phyloP scores from a whole-genome alignment of 2,329 filamentous ascomycete genomes.

The Hymenoscyphus albidus region DNA sequence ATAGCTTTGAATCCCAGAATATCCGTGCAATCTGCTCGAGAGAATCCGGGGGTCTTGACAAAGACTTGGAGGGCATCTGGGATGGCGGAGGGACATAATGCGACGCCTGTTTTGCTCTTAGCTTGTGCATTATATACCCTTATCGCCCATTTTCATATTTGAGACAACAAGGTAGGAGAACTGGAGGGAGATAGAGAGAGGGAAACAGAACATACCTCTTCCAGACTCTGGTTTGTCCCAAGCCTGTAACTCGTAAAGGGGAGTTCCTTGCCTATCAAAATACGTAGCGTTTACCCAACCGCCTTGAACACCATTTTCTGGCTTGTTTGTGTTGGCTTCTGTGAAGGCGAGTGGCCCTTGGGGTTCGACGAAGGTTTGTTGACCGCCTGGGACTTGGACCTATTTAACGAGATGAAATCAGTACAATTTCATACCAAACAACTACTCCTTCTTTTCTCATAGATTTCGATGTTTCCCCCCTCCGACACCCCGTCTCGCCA shows the following conservation, averaged over 20 bases:
- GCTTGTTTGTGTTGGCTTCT: constrained; percentile 50
- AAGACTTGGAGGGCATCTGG: constrained; percentile 31
- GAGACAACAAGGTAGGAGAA: neutral
- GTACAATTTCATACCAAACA: neutral
- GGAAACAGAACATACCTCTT: neutral
- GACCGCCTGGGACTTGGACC: constrained; percentile 59
- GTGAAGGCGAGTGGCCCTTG: constrained; percentile 55
- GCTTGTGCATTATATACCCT: neutral
- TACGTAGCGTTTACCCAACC: constrained; percentile 41
- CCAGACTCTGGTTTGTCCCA: neutral
- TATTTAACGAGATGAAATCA: constrained; percentile 14
- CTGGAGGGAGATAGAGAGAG: neutral
- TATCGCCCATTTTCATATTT: neutral
- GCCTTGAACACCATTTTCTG: constrained; percentile 46
- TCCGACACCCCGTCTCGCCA: too few relatives aligned
- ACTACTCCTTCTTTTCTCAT: neutral
- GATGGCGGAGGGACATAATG: constrained; percentile 26
- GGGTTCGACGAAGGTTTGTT: constrained; percentile 54
- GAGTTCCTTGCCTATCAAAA: neutral
- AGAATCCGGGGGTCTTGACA: constrained; percentile 30
- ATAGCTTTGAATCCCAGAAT: constrained; percentile 2
- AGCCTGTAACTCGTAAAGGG: neutral
- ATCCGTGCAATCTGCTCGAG: constrained; percentile 31
- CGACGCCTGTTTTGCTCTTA: constrained; percentile 26
- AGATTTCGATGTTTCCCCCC: neutral